Evolutionary conservation across 306 rosid species (phyloP).

Genomic region (Dalbergia cochinchinensis): DNA sequence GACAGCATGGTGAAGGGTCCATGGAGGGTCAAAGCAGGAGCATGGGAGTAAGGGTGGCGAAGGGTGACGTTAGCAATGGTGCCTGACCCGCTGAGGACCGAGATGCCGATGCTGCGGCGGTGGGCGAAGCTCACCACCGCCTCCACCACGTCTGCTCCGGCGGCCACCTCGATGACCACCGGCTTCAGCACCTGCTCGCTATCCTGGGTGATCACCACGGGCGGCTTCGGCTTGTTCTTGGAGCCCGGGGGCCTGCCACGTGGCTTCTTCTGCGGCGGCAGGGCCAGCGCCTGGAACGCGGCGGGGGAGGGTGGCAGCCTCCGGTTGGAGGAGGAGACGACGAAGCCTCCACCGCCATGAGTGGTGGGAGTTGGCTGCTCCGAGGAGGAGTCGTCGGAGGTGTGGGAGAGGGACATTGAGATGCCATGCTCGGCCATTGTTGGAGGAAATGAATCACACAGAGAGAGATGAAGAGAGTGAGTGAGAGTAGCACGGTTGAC

Average conservation of each 20-base stretch:
- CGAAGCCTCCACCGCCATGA: not conserved
- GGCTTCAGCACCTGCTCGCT: constrained; percentile 52
- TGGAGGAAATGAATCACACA: not conserved
- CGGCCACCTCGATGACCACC: constrained; percentile 56
- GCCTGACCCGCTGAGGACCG: constrained; percentile 58
- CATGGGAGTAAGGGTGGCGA: constrained; percentile 49
- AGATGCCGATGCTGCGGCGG: constrained; percentile 44
- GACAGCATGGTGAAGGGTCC: constrained; percentile 61
- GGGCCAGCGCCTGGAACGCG: not conserved
- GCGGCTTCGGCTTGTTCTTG: constrained; percentile 73
- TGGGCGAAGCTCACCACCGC: constrained; percentile 50
- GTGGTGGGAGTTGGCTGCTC: constrained; percentile 27
- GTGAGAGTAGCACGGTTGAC: not conserved
- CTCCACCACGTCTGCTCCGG: constrained; percentile 66
- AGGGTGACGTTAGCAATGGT: constrained; percentile 57
- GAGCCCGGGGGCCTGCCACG: constrained; percentile 85
- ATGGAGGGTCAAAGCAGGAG: constrained; percentile 39
- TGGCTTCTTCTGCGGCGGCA: constrained; percentile 41
- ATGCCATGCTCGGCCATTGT: constrained; percentile 50
- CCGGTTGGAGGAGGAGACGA: constrained; percentile 10
- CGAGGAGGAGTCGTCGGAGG: constrained; percentile 48
- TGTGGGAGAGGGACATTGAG: constrained; percentile 46
- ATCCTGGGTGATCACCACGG: constrained; percentile 61
- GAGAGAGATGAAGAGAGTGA: not conserved
- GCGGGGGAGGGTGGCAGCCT: not conserved